These are phyloP conservation scores for Candida anglica DNA, from an alignment of 805 yeast genomes.

Conservation along the genomic window DNA sequence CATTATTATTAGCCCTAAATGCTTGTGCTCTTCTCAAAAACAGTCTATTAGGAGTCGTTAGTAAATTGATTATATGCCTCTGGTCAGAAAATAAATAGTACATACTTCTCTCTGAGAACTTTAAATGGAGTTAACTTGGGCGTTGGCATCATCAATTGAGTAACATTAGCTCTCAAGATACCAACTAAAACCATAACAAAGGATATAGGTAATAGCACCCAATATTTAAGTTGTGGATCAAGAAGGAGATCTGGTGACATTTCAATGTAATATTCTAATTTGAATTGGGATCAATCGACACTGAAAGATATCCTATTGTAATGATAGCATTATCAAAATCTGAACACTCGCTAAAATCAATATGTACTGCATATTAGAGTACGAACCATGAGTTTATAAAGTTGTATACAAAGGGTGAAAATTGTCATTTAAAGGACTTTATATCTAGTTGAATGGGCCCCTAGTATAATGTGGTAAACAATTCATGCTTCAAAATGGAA, in stretches of 20 bases:
- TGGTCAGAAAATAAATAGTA: slow-evolving; percentile 3
- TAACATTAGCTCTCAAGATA: slow-evolving; percentile 64
- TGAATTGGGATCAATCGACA: no score
- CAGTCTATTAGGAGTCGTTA: slow-evolving; percentile 36
- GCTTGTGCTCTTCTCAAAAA: slow-evolving; percentile 55
- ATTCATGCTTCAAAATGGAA: no score
- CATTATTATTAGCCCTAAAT: slow-evolving; percentile 51
- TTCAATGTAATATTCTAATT: background rate
- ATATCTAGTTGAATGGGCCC: no score
- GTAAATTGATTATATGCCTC: slow-evolving; percentile 3
- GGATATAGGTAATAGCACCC: slow-evolving; percentile 91
- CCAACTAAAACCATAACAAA: slow-evolving; percentile 88
- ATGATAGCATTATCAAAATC: no score
- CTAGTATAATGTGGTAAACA: no score
- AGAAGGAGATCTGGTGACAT: slow-evolving; percentile 37
- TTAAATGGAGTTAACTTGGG: slow-evolving; percentile 52
- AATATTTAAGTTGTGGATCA: slow-evolving; percentile 78
- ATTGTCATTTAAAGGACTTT: no score
- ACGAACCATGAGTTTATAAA: no score
- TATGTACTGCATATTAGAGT: no score
- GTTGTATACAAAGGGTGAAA: no score
- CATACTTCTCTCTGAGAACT: slow-evolving; percentile 36
- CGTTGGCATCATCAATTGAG: slow-evolving; percentile 54
- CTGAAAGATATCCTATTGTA: no score
- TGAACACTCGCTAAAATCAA: no score